Evolutionary conservation across 2,329 filamentous ascomycete genomes (phyloP), one percentile per base, ranked within the genome.

Genomic region (Massarina eburnea): DNA sequence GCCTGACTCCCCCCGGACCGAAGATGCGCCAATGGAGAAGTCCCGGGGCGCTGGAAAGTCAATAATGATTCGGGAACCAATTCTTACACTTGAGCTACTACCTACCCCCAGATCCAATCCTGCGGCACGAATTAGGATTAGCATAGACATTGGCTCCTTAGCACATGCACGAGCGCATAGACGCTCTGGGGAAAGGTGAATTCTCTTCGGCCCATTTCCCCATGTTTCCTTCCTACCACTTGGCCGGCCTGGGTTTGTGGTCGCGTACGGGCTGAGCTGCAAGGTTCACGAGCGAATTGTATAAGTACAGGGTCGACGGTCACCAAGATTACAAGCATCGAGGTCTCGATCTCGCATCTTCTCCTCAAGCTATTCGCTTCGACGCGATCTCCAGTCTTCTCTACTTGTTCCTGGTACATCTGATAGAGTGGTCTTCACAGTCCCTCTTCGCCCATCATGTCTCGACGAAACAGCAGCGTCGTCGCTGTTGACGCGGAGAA

Each of bases 391-490:
- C 14, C 32, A 34, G 43, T 24, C 22, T 12, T 10, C 36, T 40
- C 41, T 24, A n/a, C 10, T n/a, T 15, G 8, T 4, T n/a, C 17
- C 6, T 34, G 15, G 32, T 15, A 20, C 15, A 10, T 20, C 18
- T 22, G 35, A 14, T 30, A 30, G 12, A 30, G 27, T 30, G 12
- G 12, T 8, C 27, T 30, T 30, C n/a, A 14, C 27, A 30, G 5
- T 14, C 4, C 9, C 27, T 30, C 47, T 41, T 34, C 40, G 9
- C 9, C 35, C 54, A 52, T 35, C 47, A 66, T 67, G 64, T 63
- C 64, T 45, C 62, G 57, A 41, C 58, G 60, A 46, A 65, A 64
- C 46, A 64, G 57, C 57, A 62, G 52, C 43, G 58, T 67, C 45
- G 59, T 67, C 47, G 57, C 53, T 21, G 54, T 64, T 46, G 64